phyloP scores from a whole-genome alignment of 2,329 filamentous ascomycete species.

The Fusarium odoratissimum region DNA sequence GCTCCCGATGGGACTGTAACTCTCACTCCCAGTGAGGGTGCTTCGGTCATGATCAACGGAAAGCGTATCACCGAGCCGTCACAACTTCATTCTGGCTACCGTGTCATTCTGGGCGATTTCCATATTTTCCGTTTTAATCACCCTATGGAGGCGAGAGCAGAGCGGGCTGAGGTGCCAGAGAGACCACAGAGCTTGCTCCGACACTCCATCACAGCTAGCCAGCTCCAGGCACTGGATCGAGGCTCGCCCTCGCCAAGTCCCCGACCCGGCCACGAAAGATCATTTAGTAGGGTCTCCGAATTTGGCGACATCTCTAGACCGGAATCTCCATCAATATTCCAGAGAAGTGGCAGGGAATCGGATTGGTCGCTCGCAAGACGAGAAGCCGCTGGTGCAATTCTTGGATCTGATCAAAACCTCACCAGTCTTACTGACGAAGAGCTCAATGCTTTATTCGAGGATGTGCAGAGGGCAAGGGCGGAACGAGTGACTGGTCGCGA shows the following conservation, averaged over 20 bases:
- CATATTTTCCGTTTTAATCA: conserved; percentile 99
- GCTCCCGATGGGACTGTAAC: conserved; percentile 88
- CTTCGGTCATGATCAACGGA: conserved; percentile 98
- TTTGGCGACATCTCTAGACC: conserved; percentile 77
- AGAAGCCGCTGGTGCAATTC: conserved; percentile 90
- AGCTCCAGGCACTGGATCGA: conserved; percentile 68
- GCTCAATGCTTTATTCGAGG: conserved; percentile 91
- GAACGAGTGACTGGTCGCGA: conserved; percentile 78
- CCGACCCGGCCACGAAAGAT: conserved; percentile 78
- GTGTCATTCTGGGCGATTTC: conserved; percentile 96
- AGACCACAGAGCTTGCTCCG: conserved; percentile 78
- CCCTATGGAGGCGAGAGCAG: conserved; percentile 92
- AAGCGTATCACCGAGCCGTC: conserved; percentile 87
- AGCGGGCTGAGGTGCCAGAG: conserved; percentile 79
- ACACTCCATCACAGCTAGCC: conserved; percentile 78
- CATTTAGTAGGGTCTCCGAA: conserved; percentile 84
- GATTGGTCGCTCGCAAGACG: conserved; percentile 95
- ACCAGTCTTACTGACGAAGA: conserved; percentile 92
- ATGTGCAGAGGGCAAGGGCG: conserved; percentile 88
- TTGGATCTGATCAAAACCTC: conserved; percentile 93
- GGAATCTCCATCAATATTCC: conserved; percentile 79
- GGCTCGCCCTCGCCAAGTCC: conserved; percentile 71
- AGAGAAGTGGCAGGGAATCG: conserved; percentile 77
- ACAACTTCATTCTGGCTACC: conserved; percentile 88
- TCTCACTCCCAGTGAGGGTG: conserved; percentile 87